These are phyloP conservation scores for Phytophthora foliorum DNA, from an alignment of 352 stramenopile species.

Conservation along the genomic window DNA sequence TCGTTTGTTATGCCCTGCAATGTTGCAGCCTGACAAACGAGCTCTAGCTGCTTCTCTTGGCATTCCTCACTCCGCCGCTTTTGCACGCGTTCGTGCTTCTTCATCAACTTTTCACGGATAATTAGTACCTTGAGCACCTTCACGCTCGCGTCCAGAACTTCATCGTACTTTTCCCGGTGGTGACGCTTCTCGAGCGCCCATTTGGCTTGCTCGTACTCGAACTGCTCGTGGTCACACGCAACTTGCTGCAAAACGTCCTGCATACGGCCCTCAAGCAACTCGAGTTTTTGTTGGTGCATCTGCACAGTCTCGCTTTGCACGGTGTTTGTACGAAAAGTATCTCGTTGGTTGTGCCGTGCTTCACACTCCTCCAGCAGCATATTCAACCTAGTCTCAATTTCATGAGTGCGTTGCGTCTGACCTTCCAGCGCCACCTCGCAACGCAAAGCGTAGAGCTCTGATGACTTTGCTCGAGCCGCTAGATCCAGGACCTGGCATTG, in stretches of 20 bases:
- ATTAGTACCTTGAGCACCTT: constrained; percentile 77
- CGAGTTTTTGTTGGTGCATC: constrained; percentile 58
- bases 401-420: constrained; percentile 33
- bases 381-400: constrained; percentile 40
- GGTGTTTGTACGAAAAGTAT: neutral
- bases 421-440: constrained; percentile 52
- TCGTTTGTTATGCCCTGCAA: constrained; percentile 39
- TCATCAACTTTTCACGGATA: constrained; percentile 73
- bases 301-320: constrained; percentile 22
- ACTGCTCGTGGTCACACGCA: constrained; percentile 70
- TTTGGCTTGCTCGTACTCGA: constrained; percentile 68
- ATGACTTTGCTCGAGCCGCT: constrained; percentile 43
- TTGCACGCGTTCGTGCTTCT: constrained; percentile 53
- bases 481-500: constrained; percentile 40
- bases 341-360: neutral
- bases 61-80: constrained; percentile 25
- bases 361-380: constrained; percentile 61
- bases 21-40: constrained; percentile 14
- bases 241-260: constrained; percentile 65
- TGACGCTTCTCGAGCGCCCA: constrained; percentile 66
- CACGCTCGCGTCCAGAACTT: constrained; percentile 66
- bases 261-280: constrained; percentile 56
- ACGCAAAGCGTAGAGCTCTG: constrained; percentile 47
- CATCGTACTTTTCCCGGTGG: constrained; percentile 58
- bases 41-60: constrained; percentile 30